These are phyloP conservation scores for Aegilops speltoides DNA, from an alignment of 176 grass and related monocot species.

Conservation along the genomic window DNA sequence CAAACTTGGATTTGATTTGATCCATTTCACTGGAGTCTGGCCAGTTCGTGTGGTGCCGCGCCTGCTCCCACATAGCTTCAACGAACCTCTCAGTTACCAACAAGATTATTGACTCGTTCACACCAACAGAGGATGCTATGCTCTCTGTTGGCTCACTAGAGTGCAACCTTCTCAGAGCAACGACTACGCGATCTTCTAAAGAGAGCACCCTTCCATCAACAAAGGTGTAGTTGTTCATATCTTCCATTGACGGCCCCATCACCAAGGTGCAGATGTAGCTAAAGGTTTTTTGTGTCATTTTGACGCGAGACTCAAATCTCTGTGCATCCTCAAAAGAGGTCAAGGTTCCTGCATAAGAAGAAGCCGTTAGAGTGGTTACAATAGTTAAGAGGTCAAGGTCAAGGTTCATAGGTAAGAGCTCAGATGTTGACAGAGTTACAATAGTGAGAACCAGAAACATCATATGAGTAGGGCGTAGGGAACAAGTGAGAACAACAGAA, in stretches of 20 bases:
- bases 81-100: slow-evolving; percentile 61
- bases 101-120: slow-evolving; percentile 49
- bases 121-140: neutral
- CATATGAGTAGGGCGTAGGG: no score
- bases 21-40: slow-evolving; percentile 37
- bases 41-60: slow-evolving; percentile 38
- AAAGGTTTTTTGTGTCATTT: neutral
- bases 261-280: neutral
- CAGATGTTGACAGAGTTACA: no score
- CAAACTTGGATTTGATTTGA: slow-evolving; percentile 45
- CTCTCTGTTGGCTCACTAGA: neutral
- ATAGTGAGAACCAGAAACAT: no score
- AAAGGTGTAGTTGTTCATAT: neutral
- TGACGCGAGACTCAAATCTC: neutral
- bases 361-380: neutral
- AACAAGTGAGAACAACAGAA: no score
- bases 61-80: slow-evolving; percentile 34
- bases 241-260: neutral
- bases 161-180: neutral
- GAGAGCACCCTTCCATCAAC: neutral
- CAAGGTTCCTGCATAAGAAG: neutral
- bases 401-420: neutral
- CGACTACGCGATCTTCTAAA: slow-evolving; percentile 47
- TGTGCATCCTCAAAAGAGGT: neutral
- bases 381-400: no score